Percentiles rank a stretch among this genome's conserved stretches.
Conservation (phyloP, 2,329 filamentous ascomycete species). For the Trichophyton verrucosum region DNA sequence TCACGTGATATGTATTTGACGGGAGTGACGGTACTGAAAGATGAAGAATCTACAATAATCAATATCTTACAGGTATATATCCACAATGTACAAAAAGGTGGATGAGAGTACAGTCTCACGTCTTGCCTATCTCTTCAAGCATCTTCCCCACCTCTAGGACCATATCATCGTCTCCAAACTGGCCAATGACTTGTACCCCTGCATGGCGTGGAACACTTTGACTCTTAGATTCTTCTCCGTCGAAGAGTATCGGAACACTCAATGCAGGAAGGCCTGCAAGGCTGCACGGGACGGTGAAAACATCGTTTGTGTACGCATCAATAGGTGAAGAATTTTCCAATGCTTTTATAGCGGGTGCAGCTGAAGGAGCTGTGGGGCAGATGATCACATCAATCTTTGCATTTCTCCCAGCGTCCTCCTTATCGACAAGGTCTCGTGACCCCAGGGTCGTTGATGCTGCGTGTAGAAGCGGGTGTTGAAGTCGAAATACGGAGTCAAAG, state of each 20-base stretch:
- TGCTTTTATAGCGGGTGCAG: slow-evolving; percentile 53
- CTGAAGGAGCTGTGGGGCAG: slow-evolving; percentile 72
- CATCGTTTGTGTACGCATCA: slow-evolving; percentile 82
- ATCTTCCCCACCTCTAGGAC: slow-evolving; percentile 29
- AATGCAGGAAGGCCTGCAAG: slow-evolving; percentile 81
- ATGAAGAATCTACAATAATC: neutral
- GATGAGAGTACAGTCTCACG: neutral
- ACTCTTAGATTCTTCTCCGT: neutral
- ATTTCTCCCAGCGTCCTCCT: slow-evolving; percentile 19
- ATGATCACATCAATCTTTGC: slow-evolving; percentile 66
- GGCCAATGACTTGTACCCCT: slow-evolving; percentile 37
- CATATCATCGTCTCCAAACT: slow-evolving; percentile 36
- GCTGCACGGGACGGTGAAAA: slow-evolving; percentile 91
- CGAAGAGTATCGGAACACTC: slow-evolving; percentile 52
- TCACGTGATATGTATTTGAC: neutral
- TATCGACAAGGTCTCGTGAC: neutral
- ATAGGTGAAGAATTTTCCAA: slow-evolving; percentile 40
- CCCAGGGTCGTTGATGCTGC: neutral
- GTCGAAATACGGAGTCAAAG: slow-evolving; percentile 66
- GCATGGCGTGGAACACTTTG: slow-evolving; percentile 16
- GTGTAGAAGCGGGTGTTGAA: slow-evolving; percentile 51
- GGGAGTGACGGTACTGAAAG: neutral
- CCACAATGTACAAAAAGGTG: too few relatives aligned
- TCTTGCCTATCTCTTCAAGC: slow-evolving; percentile 18
- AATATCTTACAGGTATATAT: neutral